Base-by-base conservation (phyloP, 2,329 filamentous ascomycete species). In the Trichoderma cornu-damae region DNA sequence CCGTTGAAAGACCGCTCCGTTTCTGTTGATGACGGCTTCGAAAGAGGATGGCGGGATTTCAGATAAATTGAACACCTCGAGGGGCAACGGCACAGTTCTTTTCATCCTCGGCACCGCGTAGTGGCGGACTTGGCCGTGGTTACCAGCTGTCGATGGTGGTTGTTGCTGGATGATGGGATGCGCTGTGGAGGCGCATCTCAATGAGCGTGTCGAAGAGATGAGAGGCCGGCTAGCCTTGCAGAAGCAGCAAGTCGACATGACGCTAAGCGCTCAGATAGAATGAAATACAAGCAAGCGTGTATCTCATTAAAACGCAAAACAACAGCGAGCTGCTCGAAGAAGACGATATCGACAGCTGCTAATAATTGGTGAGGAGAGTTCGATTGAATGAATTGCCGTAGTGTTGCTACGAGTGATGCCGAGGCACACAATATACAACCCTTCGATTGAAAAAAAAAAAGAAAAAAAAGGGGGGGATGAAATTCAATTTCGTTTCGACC, bases 41-140 rank as follows among this genome's bases (percentile, higher is more conserved):
- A 72, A 66, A 6, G 58, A 53, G n/a, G 54, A 35, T 2, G 57
- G 35, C 6, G 67, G 62, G 46, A 71, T 63, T 18, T 58, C 43
- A 9, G 61, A 59, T 4, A 69, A 49, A 9, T 57, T 64, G 57
- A 66, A 65, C 6, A 61, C 34, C 14, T 64, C 60, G 9, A 61
- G 30, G 9, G 38, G 18, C 1, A 62, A 24, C 3, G 59, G 56
- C 0, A 35, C 48, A 5, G 32, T 16, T 38, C 50, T 61, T 8
- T 44, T 38, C 18, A 54, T 26, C 11, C 46, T 46, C 6, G 54
- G 44, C 6, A 53, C 44, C 6, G 62, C 61, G 22, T 56, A 61
- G n/a, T 22, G 24, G 2, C 56, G 48, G 5, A 26, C n/a, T 22
- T 58, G 56, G 2, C 58, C 11, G n/a, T 28, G 14, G 7, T 24